Evolutionary conservation across 768 basidiomycete genomes (phyloP).

Genomic region (Termitomyces sp.): DNA sequence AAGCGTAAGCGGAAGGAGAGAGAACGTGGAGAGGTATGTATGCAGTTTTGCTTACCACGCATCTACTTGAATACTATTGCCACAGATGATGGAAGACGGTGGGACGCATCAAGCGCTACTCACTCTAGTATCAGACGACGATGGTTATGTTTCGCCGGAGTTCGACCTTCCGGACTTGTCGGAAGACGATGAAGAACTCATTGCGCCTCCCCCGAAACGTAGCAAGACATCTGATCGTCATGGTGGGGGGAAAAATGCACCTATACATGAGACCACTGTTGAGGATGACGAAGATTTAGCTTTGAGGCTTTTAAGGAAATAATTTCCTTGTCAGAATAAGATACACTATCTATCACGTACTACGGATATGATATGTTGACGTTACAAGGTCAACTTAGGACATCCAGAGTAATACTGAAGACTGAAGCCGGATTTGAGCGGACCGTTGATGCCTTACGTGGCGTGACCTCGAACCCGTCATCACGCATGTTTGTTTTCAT

Average conservation of each 20-base stretch:
- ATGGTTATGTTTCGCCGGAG: constrained; percentile 69
- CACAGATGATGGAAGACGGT: constrained; percentile 24
- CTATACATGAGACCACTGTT: constrained; percentile 15
- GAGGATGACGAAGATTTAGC: constrained; percentile 52
- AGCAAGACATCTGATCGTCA: constrained; percentile 12
- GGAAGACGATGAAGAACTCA: constrained; percentile 27
- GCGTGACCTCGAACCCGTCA: no score
- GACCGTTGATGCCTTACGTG: no score
- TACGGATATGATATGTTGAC: no score
- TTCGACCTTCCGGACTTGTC: constrained; percentile 41
- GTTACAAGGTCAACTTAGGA: no score
- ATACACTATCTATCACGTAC: neutral
- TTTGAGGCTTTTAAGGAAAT: constrained; percentile 44
- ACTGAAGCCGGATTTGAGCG: no score
- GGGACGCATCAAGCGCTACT: constrained; percentile 26
- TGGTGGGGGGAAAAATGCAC: neutral
- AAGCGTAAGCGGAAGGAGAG: constrained; percentile 87
- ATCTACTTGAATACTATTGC: constrained; percentile 8
- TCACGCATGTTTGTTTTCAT: no score
- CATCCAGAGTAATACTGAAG: no score
- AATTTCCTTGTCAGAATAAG: neutral
- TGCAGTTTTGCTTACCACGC: neutral
- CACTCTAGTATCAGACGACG: constrained; percentile 33
- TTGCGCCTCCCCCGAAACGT: constrained; percentile 27
- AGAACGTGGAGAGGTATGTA: constrained; percentile 42